Conservation (phyloP, 331 rosid species). For the Ulmus americana region DNA sequence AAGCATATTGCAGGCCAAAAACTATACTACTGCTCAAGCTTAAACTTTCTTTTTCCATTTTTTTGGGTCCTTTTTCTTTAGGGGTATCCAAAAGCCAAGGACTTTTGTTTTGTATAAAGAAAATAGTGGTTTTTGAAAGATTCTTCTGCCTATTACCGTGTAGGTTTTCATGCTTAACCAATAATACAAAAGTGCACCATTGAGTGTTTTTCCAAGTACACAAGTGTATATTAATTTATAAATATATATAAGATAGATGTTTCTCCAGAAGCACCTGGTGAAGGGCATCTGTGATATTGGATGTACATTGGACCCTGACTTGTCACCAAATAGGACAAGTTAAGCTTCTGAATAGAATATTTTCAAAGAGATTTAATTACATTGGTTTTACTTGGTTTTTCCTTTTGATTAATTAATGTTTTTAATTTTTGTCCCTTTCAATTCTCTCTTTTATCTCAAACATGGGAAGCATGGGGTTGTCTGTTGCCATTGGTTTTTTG, state of each 20-base stretch:
- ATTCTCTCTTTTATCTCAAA: not conserved
- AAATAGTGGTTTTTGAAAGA: no score
- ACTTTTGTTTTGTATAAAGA: no score
- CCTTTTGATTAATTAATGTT: not conserved
- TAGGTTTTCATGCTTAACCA: no score
- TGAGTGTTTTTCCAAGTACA: no score
- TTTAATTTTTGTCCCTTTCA: not conserved
- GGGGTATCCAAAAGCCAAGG: no score
- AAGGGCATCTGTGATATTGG: not conserved
- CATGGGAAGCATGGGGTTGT: constrained; percentile 3
- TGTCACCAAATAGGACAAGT: constrained; percentile 8
- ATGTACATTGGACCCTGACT: not conserved
- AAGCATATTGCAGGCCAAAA: no score
- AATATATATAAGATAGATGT: not conserved
- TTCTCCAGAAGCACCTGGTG: constrained; percentile 5
- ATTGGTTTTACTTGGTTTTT: not conserved
- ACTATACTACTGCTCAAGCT: no score
- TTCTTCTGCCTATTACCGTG: no score
- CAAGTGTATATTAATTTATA: no score
- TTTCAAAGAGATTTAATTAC: not conserved
- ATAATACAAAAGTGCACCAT: no score
- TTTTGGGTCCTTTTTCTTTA: no score
- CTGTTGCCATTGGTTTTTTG: constrained; percentile 2
- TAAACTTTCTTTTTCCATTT: no score
- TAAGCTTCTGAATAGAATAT: constrained; percentile 4